Conservation (phyloP, 2,329 filamentous ascomycete genomes). For the Cordyceps cicadae region DNA sequence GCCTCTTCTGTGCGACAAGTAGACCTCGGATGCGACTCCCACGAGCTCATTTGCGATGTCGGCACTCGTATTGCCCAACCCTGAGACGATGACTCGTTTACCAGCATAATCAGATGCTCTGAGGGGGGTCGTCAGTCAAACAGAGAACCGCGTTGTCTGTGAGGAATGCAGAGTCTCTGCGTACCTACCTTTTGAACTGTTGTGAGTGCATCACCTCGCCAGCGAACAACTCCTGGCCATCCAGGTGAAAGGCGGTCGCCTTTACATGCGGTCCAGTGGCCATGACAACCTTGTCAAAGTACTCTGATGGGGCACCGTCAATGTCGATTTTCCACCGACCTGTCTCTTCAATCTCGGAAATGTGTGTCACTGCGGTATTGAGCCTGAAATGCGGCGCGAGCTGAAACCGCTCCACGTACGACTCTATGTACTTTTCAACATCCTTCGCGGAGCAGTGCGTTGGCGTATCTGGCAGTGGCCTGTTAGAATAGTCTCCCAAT, state of each 20-base stretch:
- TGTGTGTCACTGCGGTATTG: conserved; percentile 16
- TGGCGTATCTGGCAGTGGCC: conserved; percentile 2
- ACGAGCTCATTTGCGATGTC: conserved; percentile 25
- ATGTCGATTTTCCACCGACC: conserved; percentile 23
- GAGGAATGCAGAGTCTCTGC: too few species aligned
- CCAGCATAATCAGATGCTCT: conserved; percentile 27
- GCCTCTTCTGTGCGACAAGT: conserved; percentile 34
- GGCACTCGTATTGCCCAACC: conserved; percentile 31
- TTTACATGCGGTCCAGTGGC: conserved; percentile 26
- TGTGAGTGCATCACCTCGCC: conserved; percentile 33
- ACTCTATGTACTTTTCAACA: conserved; percentile 25
- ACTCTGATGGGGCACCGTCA: conserved; percentile 17
- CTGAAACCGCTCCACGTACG: conserved; percentile 26
- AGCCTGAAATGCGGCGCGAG: conserved; percentile 20
- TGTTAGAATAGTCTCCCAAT: not conserved
- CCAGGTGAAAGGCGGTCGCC: conserved; percentile 27
- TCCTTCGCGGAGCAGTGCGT: conserved; percentile 19
- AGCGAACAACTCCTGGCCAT: conserved; percentile 29
- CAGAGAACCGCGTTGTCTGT: too few species aligned
- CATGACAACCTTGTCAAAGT: conserved; percentile 32
- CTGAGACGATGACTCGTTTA: conserved; percentile 36
- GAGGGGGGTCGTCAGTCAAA: not conserved
- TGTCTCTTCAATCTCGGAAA: conserved; percentile 16
- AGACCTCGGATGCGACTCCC: conserved; percentile 29
- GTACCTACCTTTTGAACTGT: conserved; percentile 23